Conservation (phyloP, 2,329 filamentous ascomycete genomes). For the Diaporthe citriasiana region DNA sequence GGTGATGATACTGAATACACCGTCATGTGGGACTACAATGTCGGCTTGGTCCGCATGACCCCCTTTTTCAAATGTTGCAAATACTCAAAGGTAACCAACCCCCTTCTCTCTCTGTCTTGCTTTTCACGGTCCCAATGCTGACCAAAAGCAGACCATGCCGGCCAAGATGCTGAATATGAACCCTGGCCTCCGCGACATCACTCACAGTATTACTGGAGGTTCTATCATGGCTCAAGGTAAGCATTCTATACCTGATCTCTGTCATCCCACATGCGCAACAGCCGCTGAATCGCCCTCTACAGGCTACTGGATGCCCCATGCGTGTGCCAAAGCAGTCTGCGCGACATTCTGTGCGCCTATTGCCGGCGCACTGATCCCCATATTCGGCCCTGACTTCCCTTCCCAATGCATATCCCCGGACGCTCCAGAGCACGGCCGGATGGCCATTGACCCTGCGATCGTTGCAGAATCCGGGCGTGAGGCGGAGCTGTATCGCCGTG, state of each 20-base stretch:
- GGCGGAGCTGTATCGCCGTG: constrained; percentile 58
- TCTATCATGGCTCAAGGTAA: constrained; percentile 90
- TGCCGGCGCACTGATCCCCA: constrained; percentile 85
- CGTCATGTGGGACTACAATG: constrained; percentile 98
- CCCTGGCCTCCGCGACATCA: constrained; percentile 87
- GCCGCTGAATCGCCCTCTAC: constrained; percentile 42
- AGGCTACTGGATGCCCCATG: constrained; percentile 98
- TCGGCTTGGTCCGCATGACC: constrained; percentile 93
- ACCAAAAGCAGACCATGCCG: constrained; percentile 78
- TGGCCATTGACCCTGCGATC: constrained; percentile 74
- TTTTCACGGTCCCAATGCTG: constrained; percentile 9
- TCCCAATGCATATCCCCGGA: constrained; percentile 75
- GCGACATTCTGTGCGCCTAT: constrained; percentile 91
- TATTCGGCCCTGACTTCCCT: constrained; percentile 90
- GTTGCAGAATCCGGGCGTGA: constrained; percentile 67
- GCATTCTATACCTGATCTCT: constrained; percentile 37
- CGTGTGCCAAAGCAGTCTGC: constrained; percentile 87
- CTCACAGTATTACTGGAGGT: constrained; percentile 94
- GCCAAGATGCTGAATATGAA: constrained; percentile 86
- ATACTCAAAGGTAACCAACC: constrained; percentile 82
- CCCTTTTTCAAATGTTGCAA: constrained; percentile 93
- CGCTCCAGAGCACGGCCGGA: constrained; percentile 74
- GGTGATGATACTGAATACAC: constrained; percentile 76
- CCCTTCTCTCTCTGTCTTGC: not conserved
- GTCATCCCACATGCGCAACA: not conserved